Evolutionary conservation across 2,329 filamentous ascomycete species (phyloP), one percentile per base, ranked within the genome.

Genomic region (Xylariaceae sp.): DNA sequence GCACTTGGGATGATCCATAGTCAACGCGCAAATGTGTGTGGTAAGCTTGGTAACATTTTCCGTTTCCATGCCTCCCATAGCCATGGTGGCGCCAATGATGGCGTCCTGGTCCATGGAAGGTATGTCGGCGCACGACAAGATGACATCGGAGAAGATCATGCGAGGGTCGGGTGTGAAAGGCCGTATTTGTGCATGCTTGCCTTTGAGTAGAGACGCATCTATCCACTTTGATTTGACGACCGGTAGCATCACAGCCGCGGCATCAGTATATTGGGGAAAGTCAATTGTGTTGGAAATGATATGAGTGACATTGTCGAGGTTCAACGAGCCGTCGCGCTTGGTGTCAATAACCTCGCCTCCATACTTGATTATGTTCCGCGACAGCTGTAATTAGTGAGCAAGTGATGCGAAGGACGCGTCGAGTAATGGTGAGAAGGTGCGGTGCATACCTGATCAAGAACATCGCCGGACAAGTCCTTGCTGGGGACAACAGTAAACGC

Each of bases 81-180:
- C 91, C 56, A 95, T 69, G 2, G 91, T 87, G 1, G 89, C 91
- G 9, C 90, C 93, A 30, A 87, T 81, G 42, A 98, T 96, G 9
- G 89, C 87, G 66, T 97, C 91, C 61, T 89, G 87, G 64, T 98
- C 93, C 28, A 81, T 85, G 28, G 80, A 72, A 0, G 93, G 93
- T 35, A 98, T 79, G 55, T 93, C 87, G 35, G 84, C 88, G 58
- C 87, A 94, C 24, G 83, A 85, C 15, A 96, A 74, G 19, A 86
- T 78, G 32, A 97, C 85, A 52, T 89, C 83, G 38, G 86, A 87
- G 65, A 98, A 87, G 62, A 96, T 93, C 60, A 95, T 81, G 44
- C 85, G 79, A 2, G 91, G 90, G 56, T 98, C 93, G 1, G 93
- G 93, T 34, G 85, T 96, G 63, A 85, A 94, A 13, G 89, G 86